phyloP scores from a whole-genome alignment of 164 flowering plant genomes.

The Aristolochia contorta region DNA sequence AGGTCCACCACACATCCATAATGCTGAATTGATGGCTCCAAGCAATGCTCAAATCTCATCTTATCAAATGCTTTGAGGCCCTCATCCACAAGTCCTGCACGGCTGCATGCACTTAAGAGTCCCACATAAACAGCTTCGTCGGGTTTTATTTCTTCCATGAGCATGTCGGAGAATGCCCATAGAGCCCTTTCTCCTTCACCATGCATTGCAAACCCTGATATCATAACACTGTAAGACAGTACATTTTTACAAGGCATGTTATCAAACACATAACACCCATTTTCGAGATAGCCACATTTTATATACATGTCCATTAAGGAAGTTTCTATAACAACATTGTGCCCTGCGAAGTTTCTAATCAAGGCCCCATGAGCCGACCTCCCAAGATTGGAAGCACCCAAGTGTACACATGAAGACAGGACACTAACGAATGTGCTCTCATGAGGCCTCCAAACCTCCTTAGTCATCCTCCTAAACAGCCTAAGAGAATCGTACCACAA shows the following conservation, averaged over 20 bases:
- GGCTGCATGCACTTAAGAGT: slow-evolving; percentile 64
- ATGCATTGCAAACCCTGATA: slow-evolving; percentile 65
- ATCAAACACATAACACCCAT: slow-evolving; percentile 34
- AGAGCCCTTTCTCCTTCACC: slow-evolving; percentile 54
- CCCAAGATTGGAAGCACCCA: slow-evolving; percentile 56
- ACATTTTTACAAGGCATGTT: slow-evolving; percentile 39
- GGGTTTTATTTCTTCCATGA: slow-evolving; percentile 42
- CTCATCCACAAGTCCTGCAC: slow-evolving; percentile 54
- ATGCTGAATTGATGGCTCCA: slow-evolving; percentile 59
- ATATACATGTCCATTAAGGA: slow-evolving; percentile 71
- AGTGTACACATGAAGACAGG: slow-evolving; percentile 60
- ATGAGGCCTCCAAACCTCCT: slow-evolving; percentile 52
- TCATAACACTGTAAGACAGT: slow-evolving; percentile 54
- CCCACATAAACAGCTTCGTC: slow-evolving; percentile 59
- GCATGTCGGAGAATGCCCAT: slow-evolving; percentile 47
- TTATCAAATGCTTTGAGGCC: slow-evolving; percentile 37
- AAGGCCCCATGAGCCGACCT: slow-evolving; percentile 48
- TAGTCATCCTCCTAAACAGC: slow-evolving; percentile 41
- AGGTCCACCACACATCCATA: slow-evolving; percentile 86
- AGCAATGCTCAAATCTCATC: slow-evolving; percentile 50
- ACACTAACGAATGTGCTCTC: slow-evolving; percentile 66
- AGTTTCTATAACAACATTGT: slow-evolving; percentile 55
- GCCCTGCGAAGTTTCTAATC: slow-evolving; percentile 41
- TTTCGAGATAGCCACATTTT: slow-evolving; percentile 59
- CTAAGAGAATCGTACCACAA: slow-evolving; percentile 54